Evolutionary conservation across 2,329 filamentous ascomycete species (phyloP).

Genomic region (Trichoderma citrinoviride): DNA sequence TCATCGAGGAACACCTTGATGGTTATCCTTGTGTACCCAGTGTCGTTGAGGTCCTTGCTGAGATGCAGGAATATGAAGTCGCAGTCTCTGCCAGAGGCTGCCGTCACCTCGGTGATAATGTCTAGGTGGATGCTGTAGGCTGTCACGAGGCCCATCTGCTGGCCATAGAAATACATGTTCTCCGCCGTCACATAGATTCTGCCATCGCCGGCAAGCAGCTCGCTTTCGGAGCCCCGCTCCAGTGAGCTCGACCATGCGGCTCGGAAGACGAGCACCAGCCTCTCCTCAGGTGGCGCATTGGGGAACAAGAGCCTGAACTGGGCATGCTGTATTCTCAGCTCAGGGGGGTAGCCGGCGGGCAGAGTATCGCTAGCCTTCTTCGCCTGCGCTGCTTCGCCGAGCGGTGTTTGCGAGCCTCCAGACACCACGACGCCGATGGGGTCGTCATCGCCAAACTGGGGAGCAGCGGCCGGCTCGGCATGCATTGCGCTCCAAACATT

Average conservation of each 20-base stretch:
- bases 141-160: constrained; percentile 86
- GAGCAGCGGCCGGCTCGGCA: constrained; percentile 33
- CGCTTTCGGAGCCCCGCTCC: constrained; percentile 42
- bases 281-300: constrained; percentile 70
- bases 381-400: constrained; percentile 32
- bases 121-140: constrained; percentile 74
- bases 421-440: constrained; percentile 43
- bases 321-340: constrained; percentile 81
- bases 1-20: constrained; percentile 94
- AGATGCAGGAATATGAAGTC: constrained; percentile 88
- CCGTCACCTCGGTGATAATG: constrained; percentile 82
- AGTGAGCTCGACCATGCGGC: constrained; percentile 71
- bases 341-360: constrained; percentile 73
- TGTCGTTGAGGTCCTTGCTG: constrained; percentile 59
- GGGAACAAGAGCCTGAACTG: constrained; percentile 94
- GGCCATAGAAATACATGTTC: constrained; percentile 94
- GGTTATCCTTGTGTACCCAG: constrained; percentile 70
- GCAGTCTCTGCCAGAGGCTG: constrained; percentile 83
- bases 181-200: constrained; percentile 84
- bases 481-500: constrained; percentile 62
- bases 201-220: constrained; percentile 58
- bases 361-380: constrained; percentile 52
- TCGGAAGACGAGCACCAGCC: constrained; percentile 86
- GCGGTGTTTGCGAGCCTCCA: constrained; percentile 31
- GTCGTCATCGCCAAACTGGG: constrained; percentile 39